A percentile compares a stretch with the other conserved stretches of the same genome.
Conservation (phyloP, 2,329 filamentous ascomycete species). For the Aulographum hederae region DNA sequence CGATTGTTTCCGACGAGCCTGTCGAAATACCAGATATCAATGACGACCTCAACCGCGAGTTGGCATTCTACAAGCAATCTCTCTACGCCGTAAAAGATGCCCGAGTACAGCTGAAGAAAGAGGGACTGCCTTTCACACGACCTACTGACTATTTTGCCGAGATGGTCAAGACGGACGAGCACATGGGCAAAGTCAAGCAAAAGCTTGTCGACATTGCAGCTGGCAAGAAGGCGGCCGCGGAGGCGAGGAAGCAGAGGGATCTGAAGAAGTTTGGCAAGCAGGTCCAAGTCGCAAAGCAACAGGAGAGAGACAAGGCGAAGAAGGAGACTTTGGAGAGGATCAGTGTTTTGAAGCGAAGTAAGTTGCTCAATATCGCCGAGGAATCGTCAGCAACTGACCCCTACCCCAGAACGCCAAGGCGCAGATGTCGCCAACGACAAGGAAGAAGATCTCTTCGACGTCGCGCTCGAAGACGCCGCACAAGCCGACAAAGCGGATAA, state of each 20-base stretch:
- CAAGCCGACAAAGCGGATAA: conserved; percentile 28
- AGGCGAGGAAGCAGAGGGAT: conserved; percentile 82
- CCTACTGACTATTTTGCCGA: conserved; percentile 95
- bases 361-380: too few relatives aligned
- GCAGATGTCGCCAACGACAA: conserved; percentile 32
- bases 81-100: conserved; percentile 60
- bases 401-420: conserved; percentile 61
- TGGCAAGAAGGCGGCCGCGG: conserved; percentile 75
- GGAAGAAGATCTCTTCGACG: conserved; percentile 80
- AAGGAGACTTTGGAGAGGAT: conserved; percentile 90
- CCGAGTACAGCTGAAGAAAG: conserved; percentile 57
- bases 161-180: conserved; percentile 96
- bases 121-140: conserved; percentile 70
- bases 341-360: conserved; percentile 83
- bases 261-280: conserved; percentile 99
- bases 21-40: conserved; percentile 67
- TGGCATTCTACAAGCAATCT: conserved; percentile 83
- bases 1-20: conserved; percentile 47
- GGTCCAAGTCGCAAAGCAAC: conserved; percentile 87
- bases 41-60: conserved; percentile 81
- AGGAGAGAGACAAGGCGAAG: conserved; percentile 87
- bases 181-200: conserved; percentile 92
- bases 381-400: too few relatives aligned
- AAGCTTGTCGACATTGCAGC: conserved; percentile 87
- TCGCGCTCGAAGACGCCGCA: conserved; percentile 57